Base-by-base conservation (phyloP, 306 rosid species). In the Fragaria ananassa region DNA sequence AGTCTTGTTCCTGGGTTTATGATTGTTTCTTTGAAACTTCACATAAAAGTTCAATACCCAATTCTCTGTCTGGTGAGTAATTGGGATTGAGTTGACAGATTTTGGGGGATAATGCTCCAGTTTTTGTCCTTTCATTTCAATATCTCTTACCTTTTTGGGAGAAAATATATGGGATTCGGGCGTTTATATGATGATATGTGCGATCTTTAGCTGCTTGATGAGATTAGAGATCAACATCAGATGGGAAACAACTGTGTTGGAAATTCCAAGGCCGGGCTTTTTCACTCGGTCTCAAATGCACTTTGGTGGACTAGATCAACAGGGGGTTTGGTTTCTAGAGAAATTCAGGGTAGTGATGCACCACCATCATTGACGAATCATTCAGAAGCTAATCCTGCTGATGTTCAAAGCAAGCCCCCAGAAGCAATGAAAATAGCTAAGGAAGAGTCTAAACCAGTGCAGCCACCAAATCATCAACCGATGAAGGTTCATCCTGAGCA, bases 221-320 rank as follows among this genome's bases (percentile, higher is more conserved):
- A 79, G 62, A 54, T n/a, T 54, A 54, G 68, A 23, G 53, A 27
- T 4, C 58, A 23, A 42, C 50, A 7, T 76, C 79, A 84, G 83
- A 95, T 95, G 97, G 98, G 98, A 68, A 92, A 95, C 84, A 88
- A 80, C 72, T 90, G 98, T 49, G 84, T 92, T 61, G 88, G 91
- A 67, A 72, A 89, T 51, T 79, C 78, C 1, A 83, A 76, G 41
- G 77, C 78, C 31, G 81, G 83, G 13, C 25, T 87, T 1, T 13
- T 77, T 50, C 31, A 79, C n/a, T 61, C 87, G 6, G 23, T 76
- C 79, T 70, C 87, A 9, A 66, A 65, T 68, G 73, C 88, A 21
- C 49, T 73, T 61, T 91, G 93, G 83, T 86, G 91, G 90, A 39
- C 85, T 56, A 76, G 76, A 65, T 68, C 78, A 14, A 23, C 76